These are phyloP conservation scores for Otatea glauca DNA, from an alignment of 176 grass and related monocot genomes.

Conservation along the genomic window DNA sequence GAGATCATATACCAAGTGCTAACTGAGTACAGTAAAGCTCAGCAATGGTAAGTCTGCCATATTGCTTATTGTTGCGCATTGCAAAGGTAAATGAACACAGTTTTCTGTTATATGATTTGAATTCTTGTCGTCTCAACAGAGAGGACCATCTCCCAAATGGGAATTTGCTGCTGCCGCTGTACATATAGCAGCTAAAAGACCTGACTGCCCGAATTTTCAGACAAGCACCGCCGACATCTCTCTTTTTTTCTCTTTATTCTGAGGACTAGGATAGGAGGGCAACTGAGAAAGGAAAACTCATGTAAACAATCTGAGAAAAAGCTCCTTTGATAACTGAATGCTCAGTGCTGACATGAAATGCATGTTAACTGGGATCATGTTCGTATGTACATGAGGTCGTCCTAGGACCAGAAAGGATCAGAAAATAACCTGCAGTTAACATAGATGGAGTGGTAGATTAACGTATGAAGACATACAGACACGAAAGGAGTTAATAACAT, in stretches of 20 bases:
- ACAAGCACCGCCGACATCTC: not conserved
- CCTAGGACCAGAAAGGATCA: not conserved
- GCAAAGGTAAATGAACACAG: not conserved
- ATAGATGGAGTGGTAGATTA: not conserved
- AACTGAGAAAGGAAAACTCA: not conserved
- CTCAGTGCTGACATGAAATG: not conserved
- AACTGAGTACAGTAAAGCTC: slow-evolving; percentile 57
- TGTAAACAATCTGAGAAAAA: not conserved
- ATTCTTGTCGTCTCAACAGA: slow-evolving; percentile 32
- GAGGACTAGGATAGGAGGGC: not conserved
- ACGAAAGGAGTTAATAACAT: not conserved
- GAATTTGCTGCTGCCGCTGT: slow-evolving; percentile 18
- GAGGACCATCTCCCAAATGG: not conserved
- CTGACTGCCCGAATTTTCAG: slow-evolving; percentile 31
- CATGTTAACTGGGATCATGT: not conserved
- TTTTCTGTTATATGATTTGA: not conserved
- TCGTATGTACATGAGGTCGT: not conserved
- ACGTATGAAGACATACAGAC: not conserved
- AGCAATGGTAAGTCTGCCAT: slow-evolving; percentile 43
- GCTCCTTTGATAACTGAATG: not conserved
- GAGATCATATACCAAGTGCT: slow-evolving; percentile 80
- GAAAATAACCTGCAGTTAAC: not conserved
- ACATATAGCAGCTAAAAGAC: not conserved
- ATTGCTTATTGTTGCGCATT: not conserved
- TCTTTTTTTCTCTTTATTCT: not conserved